Evolutionary conservation across 2,329 filamentous ascomycete species (phyloP).

Genomic region (Colletotrichum kahawae): DNA sequence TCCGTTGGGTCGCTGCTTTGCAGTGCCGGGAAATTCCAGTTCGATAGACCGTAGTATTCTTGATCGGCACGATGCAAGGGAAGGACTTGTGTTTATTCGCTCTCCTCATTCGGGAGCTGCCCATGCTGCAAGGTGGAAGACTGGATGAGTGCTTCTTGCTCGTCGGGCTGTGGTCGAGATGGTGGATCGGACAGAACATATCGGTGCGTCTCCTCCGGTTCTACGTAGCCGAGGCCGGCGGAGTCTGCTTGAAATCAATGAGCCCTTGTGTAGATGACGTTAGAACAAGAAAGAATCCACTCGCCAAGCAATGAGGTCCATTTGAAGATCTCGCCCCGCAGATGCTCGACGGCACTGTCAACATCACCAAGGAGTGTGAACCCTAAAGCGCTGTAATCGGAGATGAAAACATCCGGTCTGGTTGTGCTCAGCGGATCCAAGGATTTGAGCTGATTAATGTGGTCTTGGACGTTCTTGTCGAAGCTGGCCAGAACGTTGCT

Average conservation of each 20-base stretch:
- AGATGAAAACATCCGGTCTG: background rate
- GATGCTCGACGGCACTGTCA: background rate
- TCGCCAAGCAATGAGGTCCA: background rate
- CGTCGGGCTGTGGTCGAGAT: background rate
- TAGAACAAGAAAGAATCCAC: background rate
- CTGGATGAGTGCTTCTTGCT: background rate
- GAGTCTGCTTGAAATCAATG: background rate
- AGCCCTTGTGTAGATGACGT: background rate
- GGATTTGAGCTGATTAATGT: background rate
- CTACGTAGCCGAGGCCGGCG: background rate
- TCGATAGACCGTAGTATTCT: background rate
- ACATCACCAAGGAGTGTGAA: background rate
- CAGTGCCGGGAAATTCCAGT: background rate
- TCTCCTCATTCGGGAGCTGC: background rate
- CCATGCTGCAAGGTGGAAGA: background rate
- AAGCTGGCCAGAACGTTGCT: background rate
- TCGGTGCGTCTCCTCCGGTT: background rate
- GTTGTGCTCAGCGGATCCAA: background rate
- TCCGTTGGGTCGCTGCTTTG: background rate
- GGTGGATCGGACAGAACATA: background rate
- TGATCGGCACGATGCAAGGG: background rate
- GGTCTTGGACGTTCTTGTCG: background rate
- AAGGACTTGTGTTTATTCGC: background rate
- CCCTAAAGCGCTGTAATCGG: background rate
- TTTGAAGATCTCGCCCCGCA: background rate